Percentiles rank a stretch among this genome's conserved stretches.
Evolutionary conservation across 257 asterid genomes (phyloP).

Genomic region (Asclepias syriaca): DNA sequence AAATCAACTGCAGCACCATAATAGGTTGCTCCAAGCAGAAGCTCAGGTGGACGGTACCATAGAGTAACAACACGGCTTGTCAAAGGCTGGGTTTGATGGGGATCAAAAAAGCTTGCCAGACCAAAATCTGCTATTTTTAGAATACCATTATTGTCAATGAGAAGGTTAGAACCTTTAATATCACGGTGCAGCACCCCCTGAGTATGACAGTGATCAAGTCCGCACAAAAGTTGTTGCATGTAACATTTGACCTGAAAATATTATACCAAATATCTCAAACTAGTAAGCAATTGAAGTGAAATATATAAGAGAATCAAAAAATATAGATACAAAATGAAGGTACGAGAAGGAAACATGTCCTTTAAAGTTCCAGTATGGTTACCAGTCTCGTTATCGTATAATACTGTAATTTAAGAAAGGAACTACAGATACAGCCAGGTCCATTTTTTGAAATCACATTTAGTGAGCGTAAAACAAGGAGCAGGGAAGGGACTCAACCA

Average conservation of each 20-base stretch:
- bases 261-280: conserved; percentile 2
- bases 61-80: conserved; percentile 96
- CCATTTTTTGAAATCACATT: background rate
- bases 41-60: conserved; percentile 98
- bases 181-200: conserved; percentile 87
- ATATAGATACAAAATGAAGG: background rate
- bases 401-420: background rate
- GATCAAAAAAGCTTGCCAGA: conserved; percentile 76
- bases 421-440: background rate
- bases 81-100: conserved; percentile 64
- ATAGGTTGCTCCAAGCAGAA: conserved; percentile 88
- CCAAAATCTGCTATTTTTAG: conserved; percentile 95
- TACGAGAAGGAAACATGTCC: background rate
- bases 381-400: background rate
- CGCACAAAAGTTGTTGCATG: conserved; percentile 76
- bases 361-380: background rate
- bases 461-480: no score
- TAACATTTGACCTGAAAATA: conserved; percentile 78
- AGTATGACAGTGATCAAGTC: conserved; percentile 89
- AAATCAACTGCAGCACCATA: conserved; percentile 87
- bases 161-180: conserved; percentile 90
- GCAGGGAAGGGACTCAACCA: no score
- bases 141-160: conserved; percentile 78
- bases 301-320: background rate
- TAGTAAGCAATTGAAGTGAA: conserved; percentile 11